Percentiles rank a stretch among this genome's conserved stretches.
phyloP scores from a whole-genome alignment of 1,139 yeast species.

The Saccharomyces pastorianus region DNA sequence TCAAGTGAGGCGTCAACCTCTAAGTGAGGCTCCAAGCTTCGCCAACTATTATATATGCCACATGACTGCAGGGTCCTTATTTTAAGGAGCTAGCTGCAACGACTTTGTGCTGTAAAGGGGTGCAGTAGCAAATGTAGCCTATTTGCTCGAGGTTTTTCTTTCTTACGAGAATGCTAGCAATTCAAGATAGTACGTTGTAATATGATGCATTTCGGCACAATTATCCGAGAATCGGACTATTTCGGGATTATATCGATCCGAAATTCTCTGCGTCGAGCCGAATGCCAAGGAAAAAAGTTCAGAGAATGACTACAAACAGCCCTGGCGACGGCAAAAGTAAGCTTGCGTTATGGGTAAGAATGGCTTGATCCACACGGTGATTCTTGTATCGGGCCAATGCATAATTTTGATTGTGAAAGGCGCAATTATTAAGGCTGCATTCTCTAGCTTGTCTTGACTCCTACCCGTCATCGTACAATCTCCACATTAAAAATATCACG shows the following conservation, averaged over 20 bases:
- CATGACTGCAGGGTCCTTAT: neutral
- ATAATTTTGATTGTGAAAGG: neutral
- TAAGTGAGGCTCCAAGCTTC: neutral
- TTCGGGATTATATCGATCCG: neutral
- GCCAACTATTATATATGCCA: neutral
- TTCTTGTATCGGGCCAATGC: neutral
- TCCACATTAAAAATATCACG: neutral
- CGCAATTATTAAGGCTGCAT: neutral
- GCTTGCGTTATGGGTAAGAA: neutral
- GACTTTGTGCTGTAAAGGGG: neutral
- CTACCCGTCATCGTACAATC: too few species aligned
- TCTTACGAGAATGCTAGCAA: neutral
- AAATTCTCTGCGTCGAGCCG: neutral
- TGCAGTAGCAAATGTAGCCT: neutral
- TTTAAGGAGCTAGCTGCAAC: neutral
- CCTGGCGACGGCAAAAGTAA: neutral
- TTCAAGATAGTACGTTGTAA: neutral
- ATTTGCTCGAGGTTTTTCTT: neutral
- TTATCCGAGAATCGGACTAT: neutral
- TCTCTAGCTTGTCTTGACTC: too few species aligned
- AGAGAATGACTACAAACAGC: neutral
- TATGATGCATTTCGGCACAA: neutral
- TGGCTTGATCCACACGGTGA: neutral
- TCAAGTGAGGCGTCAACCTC: neutral
- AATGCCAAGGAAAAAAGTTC: neutral